Base-by-base conservation (phyloP, 257 asterid species). In the Fraxinus quadrangulata region DNA sequence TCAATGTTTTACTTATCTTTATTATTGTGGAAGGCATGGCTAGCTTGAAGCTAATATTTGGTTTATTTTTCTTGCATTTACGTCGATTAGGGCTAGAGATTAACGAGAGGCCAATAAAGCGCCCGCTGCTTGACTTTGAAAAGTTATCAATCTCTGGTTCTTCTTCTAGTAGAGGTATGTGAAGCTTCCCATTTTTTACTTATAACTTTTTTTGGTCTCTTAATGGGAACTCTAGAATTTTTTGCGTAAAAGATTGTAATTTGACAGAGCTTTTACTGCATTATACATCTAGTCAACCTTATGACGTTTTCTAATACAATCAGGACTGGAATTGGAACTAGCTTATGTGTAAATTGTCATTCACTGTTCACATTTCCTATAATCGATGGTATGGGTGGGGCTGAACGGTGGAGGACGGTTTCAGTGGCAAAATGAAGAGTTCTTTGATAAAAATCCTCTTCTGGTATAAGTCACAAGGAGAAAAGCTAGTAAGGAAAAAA, bases 51-150 rank as follows among this genome's bases (percentile, higher is more conserved):
- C 13, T 77, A 7, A 70, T 72, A 78, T 23, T 4, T 45, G 12
- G 11, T 33, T 68, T 59, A 12, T 51, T 33, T 23, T 14, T 19
- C 26, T 13, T 13, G 26, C 24, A 68, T 6, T 68, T 56, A 47
- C n/a, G 63, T 33, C 10, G 39, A 13, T 39, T 74, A 95, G 98
- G 98, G 99, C 94, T 95, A 31, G 98, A 91, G 86, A 91, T 93
- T 78, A 88, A 84, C 4, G 98, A 89, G 82, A 87, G 96, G 75
- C 97, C 97, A 16, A 39, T 73, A 1, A 95, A 95, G 85, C 87
- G 91, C 34, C 86, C 96, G 30, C 82, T 90, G 87, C 78, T 90
- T 19, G 97, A 95, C 83, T 89, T 95, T 72, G 87, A 40, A 2
- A 95, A 86, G 82, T 92, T 95, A 42, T 33, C 36, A 33, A 33